These are phyloP conservation scores for rapeseed (Brassica napus) DNA, from an alignment of 345 rosid species.

Conservation along the genomic window Da-Ae NC_063444.1:41707501-41708000, in stretches of 20 bases:
- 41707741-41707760: not conserved
- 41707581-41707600: slow-evolving; percentile 71
- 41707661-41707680: slow-evolving; percentile 59
- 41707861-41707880: slow-evolving; percentile 94
- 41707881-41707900: slow-evolving; percentile 83
- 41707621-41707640: slow-evolving; percentile 60
- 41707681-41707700: not conserved
- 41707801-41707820: slow-evolving; percentile 57
- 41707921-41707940: slow-evolving; percentile 92
- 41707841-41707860: slow-evolving; percentile 94
- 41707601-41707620: slow-evolving; percentile 77
- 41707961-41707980: slow-evolving; percentile 46
- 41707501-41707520: slow-evolving; percentile 77
- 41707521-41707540: slow-evolving; percentile 62
- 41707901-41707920: slow-evolving; percentile 83
- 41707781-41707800: not conserved
- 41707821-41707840: slow-evolving; percentile 93
- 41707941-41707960: slow-evolving; percentile 96
- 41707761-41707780: not conserved
- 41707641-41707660: slow-evolving; percentile 71
- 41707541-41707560: slow-evolving; percentile 64
- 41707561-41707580: slow-evolving; percentile 81
- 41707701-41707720: slow-evolving; percentile 42
- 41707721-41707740: not conserved
- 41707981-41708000: slow-evolving; percentile 4